Percentiles rank a stretch among this genome's conserved stretches.
phyloP scores from a whole-genome alignment of 2,329 filamentous ascomycete genomes.

The Aspergillus glaucus region DNA sequence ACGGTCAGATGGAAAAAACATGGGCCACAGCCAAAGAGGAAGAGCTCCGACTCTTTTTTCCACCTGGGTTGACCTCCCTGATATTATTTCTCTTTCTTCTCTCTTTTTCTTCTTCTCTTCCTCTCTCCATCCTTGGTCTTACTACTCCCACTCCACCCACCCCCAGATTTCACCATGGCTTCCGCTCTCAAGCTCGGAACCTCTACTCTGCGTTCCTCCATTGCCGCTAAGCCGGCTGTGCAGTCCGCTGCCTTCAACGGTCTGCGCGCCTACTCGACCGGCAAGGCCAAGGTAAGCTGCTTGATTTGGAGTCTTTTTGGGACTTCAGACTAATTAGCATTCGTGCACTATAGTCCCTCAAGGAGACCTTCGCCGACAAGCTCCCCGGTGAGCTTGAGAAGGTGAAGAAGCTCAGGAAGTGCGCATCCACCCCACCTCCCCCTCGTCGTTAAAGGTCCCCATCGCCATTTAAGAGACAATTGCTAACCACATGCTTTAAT shows the following conservation, averaged over 20 bases:
- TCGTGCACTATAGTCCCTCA: conserved; percentile 64
- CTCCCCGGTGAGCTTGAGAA: conserved; percentile 96
- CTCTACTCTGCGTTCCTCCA: conserved; percentile 71
- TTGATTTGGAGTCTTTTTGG: conserved; percentile 5
- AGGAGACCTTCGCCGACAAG: conserved; percentile 96
- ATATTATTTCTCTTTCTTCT: conserved; percentile 22
- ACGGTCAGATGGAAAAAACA: conserved; percentile 29
- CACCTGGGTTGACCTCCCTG: conserved; percentile 8
- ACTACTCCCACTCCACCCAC: conserved; percentile 22
- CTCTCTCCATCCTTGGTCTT: conserved; percentile 29
- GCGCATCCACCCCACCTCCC: conserved; percentile 34
- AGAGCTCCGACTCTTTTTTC: conserved; percentile 15
- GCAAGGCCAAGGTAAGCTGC: conserved; percentile 71
- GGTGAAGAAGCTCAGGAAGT: conserved; percentile 98
- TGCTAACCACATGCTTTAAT: conserved; percentile 14
- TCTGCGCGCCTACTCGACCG: conserved; percentile 80
- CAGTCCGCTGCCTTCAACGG: conserved; percentile 71
- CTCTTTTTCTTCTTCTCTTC: conserved; percentile 25
- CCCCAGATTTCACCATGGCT: conserved; percentile 60
- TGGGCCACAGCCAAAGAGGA: conserved; percentile 20
- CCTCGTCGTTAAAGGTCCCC: not conserved
- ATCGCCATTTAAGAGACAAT: conserved; percentile 1
- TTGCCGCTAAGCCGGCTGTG: conserved; percentile 60
- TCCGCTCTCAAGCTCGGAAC: conserved; percentile 75
- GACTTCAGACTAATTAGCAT: conserved; percentile 19